These are phyloP conservation scores for Neonectria sp. DNA, from an alignment of 2,329 filamentous ascomycete species.

Conservation along the genomic window DNA sequence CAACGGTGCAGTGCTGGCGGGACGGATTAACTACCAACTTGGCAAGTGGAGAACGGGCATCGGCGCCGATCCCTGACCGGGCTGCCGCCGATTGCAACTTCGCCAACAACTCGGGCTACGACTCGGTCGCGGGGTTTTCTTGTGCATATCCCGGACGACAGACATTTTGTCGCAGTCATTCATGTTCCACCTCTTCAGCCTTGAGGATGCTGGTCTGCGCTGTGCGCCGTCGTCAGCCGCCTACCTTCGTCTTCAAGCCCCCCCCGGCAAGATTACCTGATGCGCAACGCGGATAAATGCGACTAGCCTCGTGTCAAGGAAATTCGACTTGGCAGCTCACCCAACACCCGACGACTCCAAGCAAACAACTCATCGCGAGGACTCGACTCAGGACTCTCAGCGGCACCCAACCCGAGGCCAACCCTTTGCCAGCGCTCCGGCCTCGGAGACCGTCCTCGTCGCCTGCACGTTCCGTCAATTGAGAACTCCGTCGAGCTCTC, in stretches of 20 bases:
- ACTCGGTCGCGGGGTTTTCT: not conserved
- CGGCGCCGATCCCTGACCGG: constrained; percentile 22
- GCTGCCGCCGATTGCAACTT: constrained; percentile 11
- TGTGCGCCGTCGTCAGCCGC: constrained; percentile 8
- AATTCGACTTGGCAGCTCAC: constrained; percentile 17
- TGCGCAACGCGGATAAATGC: constrained; percentile 24
- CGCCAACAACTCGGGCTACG: constrained; percentile 4
- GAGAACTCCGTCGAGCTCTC: constrained; percentile 8
- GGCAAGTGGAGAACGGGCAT: constrained; percentile 24
- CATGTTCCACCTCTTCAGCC: not conserved
- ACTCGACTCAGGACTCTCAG: constrained; percentile 19
- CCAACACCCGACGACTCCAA: constrained; percentile 15
- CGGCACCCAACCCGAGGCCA: constrained; percentile 30
- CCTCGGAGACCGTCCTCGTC: constrained; percentile 26
- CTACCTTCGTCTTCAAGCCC: not conserved
- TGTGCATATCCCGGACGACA: not conserved
- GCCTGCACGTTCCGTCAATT: not conserved
- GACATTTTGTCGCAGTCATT: not conserved
- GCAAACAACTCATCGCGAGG: constrained; percentile 16
- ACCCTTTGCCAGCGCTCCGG: not conserved
- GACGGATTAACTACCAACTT: constrained; percentile 21
- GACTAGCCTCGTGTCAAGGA: constrained; percentile 20
- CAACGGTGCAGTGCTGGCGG: not conserved
- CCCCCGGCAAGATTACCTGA: constrained; percentile 20
- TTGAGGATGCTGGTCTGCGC: constrained; percentile 18